Evolutionary conservation across 1,284 basidiomycete species (phyloP), one percentile per base, ranked within the genome.

Genomic region (Xanthoconium separans): DNA sequence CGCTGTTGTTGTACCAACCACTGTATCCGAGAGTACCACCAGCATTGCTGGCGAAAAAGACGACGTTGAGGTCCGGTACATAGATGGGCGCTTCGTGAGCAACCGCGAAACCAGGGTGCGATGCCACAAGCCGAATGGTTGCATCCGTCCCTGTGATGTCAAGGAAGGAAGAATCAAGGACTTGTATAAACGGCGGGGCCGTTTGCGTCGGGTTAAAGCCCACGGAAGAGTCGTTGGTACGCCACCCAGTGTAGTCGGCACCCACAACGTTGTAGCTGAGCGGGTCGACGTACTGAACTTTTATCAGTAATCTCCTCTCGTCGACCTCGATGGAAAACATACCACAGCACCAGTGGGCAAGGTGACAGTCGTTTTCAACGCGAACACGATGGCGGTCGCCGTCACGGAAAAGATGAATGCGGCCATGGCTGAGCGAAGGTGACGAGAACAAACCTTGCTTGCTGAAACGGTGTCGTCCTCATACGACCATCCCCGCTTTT

Each of bases 1-100:
- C 62, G 50, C 74, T 81, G 50, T 80, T 81, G 44, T 77, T 73
- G 50, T 80, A 61, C 76, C 75, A 59, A 73, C 75, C 63, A 66
- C 65, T 61, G 39, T 63, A 70, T 43, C 78, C 69, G 7, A 77
- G 67, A 24, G 72, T 30, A 4, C 76, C 77, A 4, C 78, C 79
- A 51, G 70, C 72, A 44, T 75, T 79, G 58, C 77, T 79, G 9
- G 72, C 63, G 51, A 82, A 82, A 63, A 77, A 81, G 8, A 91
- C 71, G 55, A 83, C 79, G 60, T 89, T 79, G n/a, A 82, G 84
- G n/a, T 71, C 73, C 1, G 81, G 72, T 13, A 79, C 70, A 70
- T 83, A 89, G 2, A 89, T 77, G 0, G 83, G 84, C 4, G 87
- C 89, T 69, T 91, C 89, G 61, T 91, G 89, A 18, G 87, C 88